phyloP scores from a whole-genome alignment of 1,284 basidiomycete genomes.

The Fomitopsis pinicola region DNA sequence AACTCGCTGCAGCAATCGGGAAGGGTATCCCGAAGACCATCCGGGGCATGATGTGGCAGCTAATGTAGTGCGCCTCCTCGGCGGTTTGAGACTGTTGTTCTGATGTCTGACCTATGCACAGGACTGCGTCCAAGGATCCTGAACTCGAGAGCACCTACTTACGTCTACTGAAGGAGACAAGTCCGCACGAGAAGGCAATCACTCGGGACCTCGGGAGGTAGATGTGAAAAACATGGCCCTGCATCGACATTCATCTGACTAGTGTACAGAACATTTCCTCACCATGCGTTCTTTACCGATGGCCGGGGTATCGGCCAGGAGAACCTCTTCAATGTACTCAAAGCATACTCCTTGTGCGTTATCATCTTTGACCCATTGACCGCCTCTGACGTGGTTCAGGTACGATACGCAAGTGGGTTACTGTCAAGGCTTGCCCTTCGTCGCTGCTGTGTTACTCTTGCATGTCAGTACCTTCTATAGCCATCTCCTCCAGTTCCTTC shows the following conservation, averaged over 20 bases:
- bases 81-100: constrained; percentile 1
- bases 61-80: constrained; percentile 63
- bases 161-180: constrained; percentile 77
- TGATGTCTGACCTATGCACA: constrained; percentile 23
- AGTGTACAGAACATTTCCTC: constrained; percentile 82
- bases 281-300: constrained; percentile 93
- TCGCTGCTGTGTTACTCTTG: constrained; percentile 89
- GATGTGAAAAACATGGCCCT: constrained; percentile 1
- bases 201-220: constrained; percentile 84
- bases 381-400: constrained; percentile 27
- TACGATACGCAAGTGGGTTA: constrained; percentile 96
- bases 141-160: constrained; percentile 87
- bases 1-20: constrained; percentile 88
- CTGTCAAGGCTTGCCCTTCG: constrained; percentile 94
- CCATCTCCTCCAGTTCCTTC: not conserved
- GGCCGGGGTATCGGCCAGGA: constrained; percentile 93
- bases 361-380: constrained; percentile 3
- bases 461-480: constrained; percentile 56
- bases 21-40: constrained; percentile 83
- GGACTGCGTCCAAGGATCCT: constrained; percentile 86
- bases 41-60: constrained; percentile 97
- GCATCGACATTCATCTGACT: not conserved
- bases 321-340: constrained; percentile 95
- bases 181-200: constrained; percentile 92
- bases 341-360: constrained; percentile 88